Evolutionary conservation across 495 filamentous ascomycete species (phyloP).

Genomic region (Podospora bellae-mahoneyi): DNA sequence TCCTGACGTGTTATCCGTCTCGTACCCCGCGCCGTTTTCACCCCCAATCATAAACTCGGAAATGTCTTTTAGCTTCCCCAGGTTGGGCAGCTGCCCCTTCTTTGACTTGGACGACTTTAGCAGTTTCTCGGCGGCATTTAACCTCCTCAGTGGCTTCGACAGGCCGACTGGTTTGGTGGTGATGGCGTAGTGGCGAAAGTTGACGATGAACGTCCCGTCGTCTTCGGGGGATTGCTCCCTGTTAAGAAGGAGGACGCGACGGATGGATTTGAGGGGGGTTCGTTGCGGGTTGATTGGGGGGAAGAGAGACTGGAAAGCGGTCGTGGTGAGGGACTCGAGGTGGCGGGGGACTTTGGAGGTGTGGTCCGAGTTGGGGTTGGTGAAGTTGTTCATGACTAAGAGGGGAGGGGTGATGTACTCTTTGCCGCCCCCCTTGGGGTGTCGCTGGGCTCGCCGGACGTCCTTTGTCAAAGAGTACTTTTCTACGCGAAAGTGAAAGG

Average conservation of each 20-base stretch:
- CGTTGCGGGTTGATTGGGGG: slow-evolving; percentile 91
- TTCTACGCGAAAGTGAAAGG: slow-evolving; percentile 92
- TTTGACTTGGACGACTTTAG: slow-evolving; percentile 56
- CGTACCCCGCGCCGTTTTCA: slow-evolving; percentile 71
- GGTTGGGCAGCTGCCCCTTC: slow-evolving; percentile 74
- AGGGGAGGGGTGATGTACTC: slow-evolving; percentile 80
- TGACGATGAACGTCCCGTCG: slow-evolving; percentile 75
- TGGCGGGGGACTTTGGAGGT: slow-evolving; percentile 69
- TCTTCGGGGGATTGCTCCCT: slow-evolving; percentile 60
- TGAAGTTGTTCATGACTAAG: slow-evolving; percentile 98
- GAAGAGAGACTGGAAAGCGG: slow-evolving; percentile 94
- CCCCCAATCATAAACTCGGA: slow-evolving; percentile 93
- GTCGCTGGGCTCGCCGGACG: slow-evolving; percentile 73
- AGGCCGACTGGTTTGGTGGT: slow-evolving; percentile 80
- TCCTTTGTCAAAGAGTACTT: slow-evolving; percentile 94
- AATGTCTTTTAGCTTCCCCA: slow-evolving; percentile 87
- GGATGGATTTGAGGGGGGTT: slow-evolving; percentile 82
- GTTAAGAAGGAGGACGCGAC: slow-evolving; percentile 85
- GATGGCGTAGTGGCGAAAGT: slow-evolving; percentile 92
- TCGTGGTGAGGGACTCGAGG: slow-evolving; percentile 88
- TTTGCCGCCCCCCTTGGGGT: slow-evolving; percentile 74
- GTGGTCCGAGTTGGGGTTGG: slow-evolving; percentile 61
- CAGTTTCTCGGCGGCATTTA: slow-evolving; percentile 83
- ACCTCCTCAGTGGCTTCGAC: slow-evolving; percentile 73
- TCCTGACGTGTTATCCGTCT: slow-evolving; percentile 77